Conservation (phyloP, 306 rosid species). For the Medicago arabica region DNA sequence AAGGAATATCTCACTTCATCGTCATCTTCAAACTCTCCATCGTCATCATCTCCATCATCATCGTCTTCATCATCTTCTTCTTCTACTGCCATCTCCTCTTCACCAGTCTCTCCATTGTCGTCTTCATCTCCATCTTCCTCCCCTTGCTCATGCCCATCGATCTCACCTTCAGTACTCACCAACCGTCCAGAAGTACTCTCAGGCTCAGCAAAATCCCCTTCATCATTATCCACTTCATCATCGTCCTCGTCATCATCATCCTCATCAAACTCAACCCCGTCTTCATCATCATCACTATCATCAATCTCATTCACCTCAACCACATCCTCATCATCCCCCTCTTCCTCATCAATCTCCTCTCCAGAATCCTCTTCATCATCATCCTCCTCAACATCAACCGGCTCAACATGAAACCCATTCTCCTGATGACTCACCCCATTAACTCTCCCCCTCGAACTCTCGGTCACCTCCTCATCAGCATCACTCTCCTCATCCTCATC, state of each 20-base stretch:
- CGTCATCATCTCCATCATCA: conserved; percentile 43
- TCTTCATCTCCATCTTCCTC: conserved; percentile 87
- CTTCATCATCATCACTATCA: conserved; percentile 78
- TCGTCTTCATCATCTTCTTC: conserved; percentile 55
- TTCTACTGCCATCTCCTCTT: conserved; percentile 70
- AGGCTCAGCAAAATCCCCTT: conserved; percentile 65
- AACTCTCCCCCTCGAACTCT: conserved; percentile 53
- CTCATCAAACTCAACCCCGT: conserved; percentile 68
- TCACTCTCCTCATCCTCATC: conserved; percentile 93
- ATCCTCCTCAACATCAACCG: conserved; percentile 59
- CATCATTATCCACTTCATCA: conserved; percentile 88
- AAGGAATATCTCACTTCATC: conserved; percentile 79
- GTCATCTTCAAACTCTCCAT: conserved; percentile 71
- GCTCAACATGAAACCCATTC: conserved; percentile 72
- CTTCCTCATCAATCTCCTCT: conserved; percentile 89
- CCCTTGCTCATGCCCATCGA: conserved; percentile 93
- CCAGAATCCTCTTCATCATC: conserved; percentile 72
- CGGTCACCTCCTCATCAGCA: conserved; percentile 88
- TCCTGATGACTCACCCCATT: conserved; percentile 61
- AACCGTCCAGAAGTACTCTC: conserved; percentile 67
- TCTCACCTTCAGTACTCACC: conserved; percentile 79
- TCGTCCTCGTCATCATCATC: conserved; percentile 82
- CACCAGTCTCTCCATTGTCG: conserved; percentile 87
- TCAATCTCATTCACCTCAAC: conserved; percentile 84
- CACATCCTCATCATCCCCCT: conserved; percentile 79